Evolutionary conservation across 2,329 filamentous ascomycete genomes (phyloP).

Genomic region (Fusarium devonianum): DNA sequence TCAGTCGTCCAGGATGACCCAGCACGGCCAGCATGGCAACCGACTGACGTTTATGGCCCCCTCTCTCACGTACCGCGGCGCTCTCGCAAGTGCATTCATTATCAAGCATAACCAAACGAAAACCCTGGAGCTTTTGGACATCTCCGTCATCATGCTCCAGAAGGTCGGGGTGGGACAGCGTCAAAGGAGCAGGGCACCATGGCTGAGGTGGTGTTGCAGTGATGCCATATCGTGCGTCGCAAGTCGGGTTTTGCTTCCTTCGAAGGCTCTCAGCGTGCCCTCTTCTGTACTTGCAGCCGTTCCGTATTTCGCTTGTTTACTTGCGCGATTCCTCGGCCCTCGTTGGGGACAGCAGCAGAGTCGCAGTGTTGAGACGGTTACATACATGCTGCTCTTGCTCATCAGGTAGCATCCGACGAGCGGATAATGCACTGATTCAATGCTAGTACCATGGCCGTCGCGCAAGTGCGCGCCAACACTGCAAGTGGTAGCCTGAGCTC

Average conservation of each 20-base stretch:
- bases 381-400: constrained; percentile 26
- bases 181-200: constrained; percentile 28
- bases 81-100: constrained; percentile 28
- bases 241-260: constrained; percentile 22
- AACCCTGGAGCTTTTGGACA: constrained; percentile 33
- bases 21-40: constrained; percentile 31
- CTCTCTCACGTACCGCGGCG: constrained; percentile 33
- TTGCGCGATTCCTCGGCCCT: constrained; percentile 24
- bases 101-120: constrained; percentile 26
- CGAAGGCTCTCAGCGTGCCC: constrained; percentile 1
- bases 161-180: constrained; percentile 36
- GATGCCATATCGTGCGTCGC: constrained; percentile 39
- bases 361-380: constrained; percentile 20
- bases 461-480: constrained; percentile 16
- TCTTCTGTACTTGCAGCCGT: constrained; percentile 9
- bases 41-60: constrained; percentile 41
- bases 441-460: constrained; percentile 10
- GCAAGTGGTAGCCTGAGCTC: constrained; percentile 18
- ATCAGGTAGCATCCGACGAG: constrained; percentile 33
- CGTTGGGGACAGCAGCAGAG: constrained; percentile 13
- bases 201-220: constrained; percentile 38
- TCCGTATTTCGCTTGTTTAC: constrained; percentile 31
- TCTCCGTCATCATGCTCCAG: constrained; percentile 41
- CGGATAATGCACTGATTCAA: constrained; percentile 21
- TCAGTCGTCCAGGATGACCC: constrained; percentile 36